Evolutionary conservation across 306 rosid species (phyloP).

Genomic region (Medicago truncatula): DNA sequence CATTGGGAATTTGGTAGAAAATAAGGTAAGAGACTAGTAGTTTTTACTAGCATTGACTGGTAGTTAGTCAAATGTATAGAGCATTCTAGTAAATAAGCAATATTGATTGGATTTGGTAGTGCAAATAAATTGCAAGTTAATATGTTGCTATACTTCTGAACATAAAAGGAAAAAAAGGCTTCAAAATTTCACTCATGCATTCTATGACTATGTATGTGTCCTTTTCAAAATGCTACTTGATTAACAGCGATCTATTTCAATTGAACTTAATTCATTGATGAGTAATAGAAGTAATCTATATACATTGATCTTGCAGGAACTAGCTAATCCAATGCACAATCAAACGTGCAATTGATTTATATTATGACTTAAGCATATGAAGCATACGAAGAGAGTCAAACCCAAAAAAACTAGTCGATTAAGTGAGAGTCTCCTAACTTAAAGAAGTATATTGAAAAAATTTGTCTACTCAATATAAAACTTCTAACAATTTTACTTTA

Average conservation of each 20-base stretch:
- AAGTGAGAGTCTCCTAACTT: no score
- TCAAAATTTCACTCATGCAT: constrained; percentile 2
- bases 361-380: neutral
- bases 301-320: constrained; percentile 7
- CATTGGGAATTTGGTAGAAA: constrained; percentile 6
- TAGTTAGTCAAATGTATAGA: constrained; percentile 42
- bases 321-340: neutral
- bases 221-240: neutral
- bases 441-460: no score
- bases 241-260: neutral
- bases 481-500: neutral
- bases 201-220: neutral
- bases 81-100: neutral
- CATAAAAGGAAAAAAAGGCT: neutral
- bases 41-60: constrained; percentile 54
- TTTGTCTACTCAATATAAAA: no score
- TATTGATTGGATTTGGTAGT: neutral
- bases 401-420: no score
- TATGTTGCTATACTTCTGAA: neutral
- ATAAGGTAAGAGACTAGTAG: constrained; percentile 56
- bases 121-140: neutral
- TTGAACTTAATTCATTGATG: neutral
- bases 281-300: neutral
- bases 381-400: neutral
- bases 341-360: neutral